Base-by-base conservation (phyloP, 2,329 filamentous ascomycete species). In the Arthrobotrys sphaeroides region DNA sequence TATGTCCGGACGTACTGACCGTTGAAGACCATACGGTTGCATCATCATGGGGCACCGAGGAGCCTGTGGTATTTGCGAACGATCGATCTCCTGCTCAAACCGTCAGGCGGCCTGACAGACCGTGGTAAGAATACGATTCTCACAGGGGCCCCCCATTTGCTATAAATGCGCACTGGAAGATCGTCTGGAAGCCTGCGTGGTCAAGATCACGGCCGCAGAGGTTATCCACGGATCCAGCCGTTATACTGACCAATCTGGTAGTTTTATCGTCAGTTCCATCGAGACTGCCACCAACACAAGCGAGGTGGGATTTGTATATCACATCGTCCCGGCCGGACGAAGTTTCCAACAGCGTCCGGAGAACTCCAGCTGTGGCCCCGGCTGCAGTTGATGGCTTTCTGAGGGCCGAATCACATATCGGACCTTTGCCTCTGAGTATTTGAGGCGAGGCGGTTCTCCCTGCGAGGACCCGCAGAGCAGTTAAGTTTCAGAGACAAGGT, bases 401-500 rank as follows among this genome's bases (percentile, higher is more conserved):
- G 2, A 12, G 38, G 12, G 5, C n/a, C 12, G 3, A 38, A 55
- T 55, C 51, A 55, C 51, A 55, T 55, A 45, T 26, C 33, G 33
- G 28, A 12, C 22, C 38, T 57, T 18, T 43, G 24, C 28, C 13
- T 13, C 18, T 26, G 47, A 57, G 51, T 53, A 57, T 53, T 60
- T 55, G 18, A 33, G 55, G 26, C 45, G 45, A 66, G 45, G 45
- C 33, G 12, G 22, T 20, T 31, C 28, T 38, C 45, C 18, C 20
- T 16, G 26, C 22, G 20, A 31, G 61, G 22, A 40, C 26, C 61
- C 51, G 33, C 31, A 33, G 20, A 49, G 31, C 42, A 60, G 28
- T n/a, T n/a, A n/a, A n/a, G n/a, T 22, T 28, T 65, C 49, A 57
- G 28, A 67, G 28, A 67, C 49, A 43, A 64, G 60, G 53, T 55